phyloP scores from a whole-genome alignment of 2,329 filamentous ascomycete genomes.

The Phaeophleospora eucalypticola region DNA sequence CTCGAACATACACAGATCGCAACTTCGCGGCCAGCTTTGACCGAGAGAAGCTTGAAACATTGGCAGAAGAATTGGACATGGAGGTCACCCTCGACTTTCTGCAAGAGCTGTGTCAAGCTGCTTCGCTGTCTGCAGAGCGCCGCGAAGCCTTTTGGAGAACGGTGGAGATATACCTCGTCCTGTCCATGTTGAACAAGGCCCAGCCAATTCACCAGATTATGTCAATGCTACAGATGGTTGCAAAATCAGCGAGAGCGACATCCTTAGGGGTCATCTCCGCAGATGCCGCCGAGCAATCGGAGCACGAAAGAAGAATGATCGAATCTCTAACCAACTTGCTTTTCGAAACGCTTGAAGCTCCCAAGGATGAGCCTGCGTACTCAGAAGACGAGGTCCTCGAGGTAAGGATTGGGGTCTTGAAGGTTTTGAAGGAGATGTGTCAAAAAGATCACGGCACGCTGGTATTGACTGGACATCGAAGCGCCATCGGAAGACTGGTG shows the following conservation, averaged over 20 bases:
- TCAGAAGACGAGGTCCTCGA: slow-evolving; percentile 39
- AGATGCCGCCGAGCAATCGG: slow-evolving; percentile 38
- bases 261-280: slow-evolving; percentile 64
- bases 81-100: slow-evolving; percentile 62
- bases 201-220: slow-evolving; percentile 62
- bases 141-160: slow-evolving; percentile 60
- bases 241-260: slow-evolving; percentile 59
- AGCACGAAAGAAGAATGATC: slow-evolving; percentile 48
- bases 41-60: slow-evolving; percentile 35
- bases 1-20: slow-evolving; percentile 34
- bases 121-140: slow-evolving; percentile 42
- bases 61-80: slow-evolving; percentile 60
- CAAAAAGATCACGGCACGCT: slow-evolving; percentile 58
- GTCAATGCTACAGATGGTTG: slow-evolving; percentile 61
- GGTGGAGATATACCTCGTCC: slow-evolving; percentile 62
- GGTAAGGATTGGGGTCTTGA: slow-evolving; percentile 45
- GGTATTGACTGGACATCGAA: slow-evolving; percentile 64
- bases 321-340: slow-evolving; percentile 62
- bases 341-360: slow-evolving; percentile 49
- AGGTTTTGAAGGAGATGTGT: slow-evolving; percentile 55
- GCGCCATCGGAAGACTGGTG: slow-evolving; percentile 70
- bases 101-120: slow-evolving; percentile 56
- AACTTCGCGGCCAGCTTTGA: slow-evolving; percentile 23
- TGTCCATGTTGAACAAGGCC: slow-evolving; percentile 63
- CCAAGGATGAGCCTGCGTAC: slow-evolving; percentile 42